Conservation (phyloP, 768 basidiomycete species). For the Saitozyma sp. region DNA sequence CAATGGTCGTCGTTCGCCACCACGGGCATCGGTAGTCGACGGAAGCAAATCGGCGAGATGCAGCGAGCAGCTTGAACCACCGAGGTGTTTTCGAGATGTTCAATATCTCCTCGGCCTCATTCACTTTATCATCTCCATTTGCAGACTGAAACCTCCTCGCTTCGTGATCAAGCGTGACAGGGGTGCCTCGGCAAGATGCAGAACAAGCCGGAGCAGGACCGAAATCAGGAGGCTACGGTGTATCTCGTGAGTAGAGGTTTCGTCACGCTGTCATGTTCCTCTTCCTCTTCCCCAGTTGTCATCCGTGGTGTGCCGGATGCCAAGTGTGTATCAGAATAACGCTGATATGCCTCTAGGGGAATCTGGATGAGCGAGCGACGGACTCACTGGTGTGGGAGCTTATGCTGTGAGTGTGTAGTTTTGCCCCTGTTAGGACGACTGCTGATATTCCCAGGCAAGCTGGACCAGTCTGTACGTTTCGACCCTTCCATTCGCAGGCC, state of each 20-base stretch:
- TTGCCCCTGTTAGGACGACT: neutral
- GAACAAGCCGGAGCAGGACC: constrained; percentile 62
- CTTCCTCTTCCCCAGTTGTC: neutral
- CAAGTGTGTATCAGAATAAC: neutral
- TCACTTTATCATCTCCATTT: too few species aligned
- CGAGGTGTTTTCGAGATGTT: too few species aligned
- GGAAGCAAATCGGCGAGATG: too few species aligned
- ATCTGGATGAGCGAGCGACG: constrained; percentile 90
- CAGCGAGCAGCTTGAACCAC: too few species aligned
- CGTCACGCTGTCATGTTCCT: neutral
- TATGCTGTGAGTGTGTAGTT: constrained; percentile 63
- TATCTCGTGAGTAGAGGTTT: constrained; percentile 62
- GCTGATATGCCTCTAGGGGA: constrained; percentile 64
- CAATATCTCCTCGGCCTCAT: too few species aligned
- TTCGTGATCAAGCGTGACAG: too few species aligned
- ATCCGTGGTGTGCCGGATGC: neutral
- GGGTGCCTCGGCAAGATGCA: constrained; percentile 18
- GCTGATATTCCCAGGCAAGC: constrained; percentile 62
- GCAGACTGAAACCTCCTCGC: too few species aligned
- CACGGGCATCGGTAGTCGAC: too few species aligned
- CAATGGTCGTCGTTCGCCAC: too few species aligned
- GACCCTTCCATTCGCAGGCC: neutral
- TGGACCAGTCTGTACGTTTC: constrained; percentile 86
- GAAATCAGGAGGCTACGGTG: constrained; percentile 88
- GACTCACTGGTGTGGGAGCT: constrained; percentile 97